Evolutionary conservation across 2,329 filamentous ascomycete genomes (phyloP).

Genomic region (Fusarium illudens): DNA sequence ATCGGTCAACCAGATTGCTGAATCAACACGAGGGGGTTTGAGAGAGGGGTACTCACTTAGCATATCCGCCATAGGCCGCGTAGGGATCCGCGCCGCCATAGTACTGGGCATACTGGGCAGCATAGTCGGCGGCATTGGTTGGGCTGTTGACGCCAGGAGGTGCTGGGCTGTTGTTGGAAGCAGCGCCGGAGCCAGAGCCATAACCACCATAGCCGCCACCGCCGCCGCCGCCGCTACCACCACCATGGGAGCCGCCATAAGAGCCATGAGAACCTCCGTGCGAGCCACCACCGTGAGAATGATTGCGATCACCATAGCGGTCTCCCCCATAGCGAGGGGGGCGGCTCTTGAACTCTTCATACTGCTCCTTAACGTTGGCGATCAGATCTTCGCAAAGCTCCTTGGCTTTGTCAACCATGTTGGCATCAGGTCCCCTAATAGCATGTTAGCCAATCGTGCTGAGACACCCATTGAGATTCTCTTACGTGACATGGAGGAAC

Average conservation of each 20-base stretch:
- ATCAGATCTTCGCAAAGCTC: slow-evolving; percentile 89
- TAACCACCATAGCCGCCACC: slow-evolving; percentile 36
- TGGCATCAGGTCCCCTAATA: slow-evolving; percentile 81
- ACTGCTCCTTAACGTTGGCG: slow-evolving; percentile 85
- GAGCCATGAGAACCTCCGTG: slow-evolving; percentile 40
- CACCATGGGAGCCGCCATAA: slow-evolving; percentile 42
- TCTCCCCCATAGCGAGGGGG: slow-evolving; percentile 68
- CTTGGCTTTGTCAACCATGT: slow-evolving; percentile 87
- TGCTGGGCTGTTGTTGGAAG: slow-evolving; percentile 52
- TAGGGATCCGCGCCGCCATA: slow-evolving; percentile 83
- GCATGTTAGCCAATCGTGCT: slow-evolving; percentile 43
- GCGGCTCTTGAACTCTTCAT: slow-evolving; percentile 88
- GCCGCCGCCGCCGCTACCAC: slow-evolving; percentile 21
- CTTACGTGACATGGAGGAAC: slow-evolving; percentile 95
- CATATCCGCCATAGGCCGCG: slow-evolving; percentile 88
- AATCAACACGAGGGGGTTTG: not conserved
- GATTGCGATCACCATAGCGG: slow-evolving; percentile 50
- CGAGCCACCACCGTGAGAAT: slow-evolving; percentile 43
- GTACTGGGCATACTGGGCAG: slow-evolving; percentile 84
- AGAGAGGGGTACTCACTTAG: slow-evolving; percentile 62
- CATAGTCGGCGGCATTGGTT: slow-evolving; percentile 66
- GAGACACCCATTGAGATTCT: slow-evolving; percentile 30
- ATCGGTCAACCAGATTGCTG: not conserved
- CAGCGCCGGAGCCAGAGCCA: slow-evolving; percentile 40
- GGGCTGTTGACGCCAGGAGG: slow-evolving; percentile 43